These are phyloP conservation scores for Turritis glabra DNA, from an alignment of 345 rosid genomes.

Conservation along the genomic window DNA sequence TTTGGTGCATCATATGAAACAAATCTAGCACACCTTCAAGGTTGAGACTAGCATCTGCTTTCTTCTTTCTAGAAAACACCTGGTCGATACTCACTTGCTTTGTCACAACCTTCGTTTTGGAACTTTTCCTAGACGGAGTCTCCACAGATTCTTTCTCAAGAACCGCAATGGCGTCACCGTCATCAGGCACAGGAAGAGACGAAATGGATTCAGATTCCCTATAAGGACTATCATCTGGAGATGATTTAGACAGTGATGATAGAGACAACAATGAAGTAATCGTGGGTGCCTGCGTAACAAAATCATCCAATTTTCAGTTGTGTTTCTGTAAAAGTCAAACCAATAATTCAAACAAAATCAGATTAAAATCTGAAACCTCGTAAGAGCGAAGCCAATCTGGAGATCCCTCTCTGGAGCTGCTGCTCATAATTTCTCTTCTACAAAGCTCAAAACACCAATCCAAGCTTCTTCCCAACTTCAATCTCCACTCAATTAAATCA, in stretches of 20 bases:
- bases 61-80: slow-evolving; percentile 41
- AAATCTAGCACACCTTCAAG: slow-evolving; percentile 38
- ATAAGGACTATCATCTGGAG: slow-evolving; percentile 43
- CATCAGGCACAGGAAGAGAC: slow-evolving; percentile 29
- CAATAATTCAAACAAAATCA: background rate
- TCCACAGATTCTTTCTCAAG: slow-evolving; percentile 23
- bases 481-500: background rate
- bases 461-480: slow-evolving; percentile 9
- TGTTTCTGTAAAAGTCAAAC: background rate
- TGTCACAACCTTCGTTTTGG: slow-evolving; percentile 36
- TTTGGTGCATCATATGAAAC: slow-evolving; percentile 8
- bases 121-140: slow-evolving; percentile 30
- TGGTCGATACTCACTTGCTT: slow-evolving; percentile 33
- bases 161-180: slow-evolving; percentile 8
- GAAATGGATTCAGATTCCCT: slow-evolving; percentile 37
- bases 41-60: slow-evolving; percentile 27
- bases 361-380: slow-evolving; percentile 47
- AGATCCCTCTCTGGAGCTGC: slow-evolving; percentile 70
- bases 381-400: slow-evolving; percentile 81
- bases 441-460: slow-evolving; percentile 18
- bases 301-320: slow-evolving; percentile 6
- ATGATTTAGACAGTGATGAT: slow-evolving; percentile 63
- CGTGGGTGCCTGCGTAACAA: slow-evolving; percentile 57
- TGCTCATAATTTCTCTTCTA: slow-evolving; percentile 50
- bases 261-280: slow-evolving; percentile 42